Evolutionary conservation across 495 filamentous ascomycete species (phyloP), one percentile per base, ranked within the genome.

Genomic region (Rostrohypoxylon terebratum): DNA sequence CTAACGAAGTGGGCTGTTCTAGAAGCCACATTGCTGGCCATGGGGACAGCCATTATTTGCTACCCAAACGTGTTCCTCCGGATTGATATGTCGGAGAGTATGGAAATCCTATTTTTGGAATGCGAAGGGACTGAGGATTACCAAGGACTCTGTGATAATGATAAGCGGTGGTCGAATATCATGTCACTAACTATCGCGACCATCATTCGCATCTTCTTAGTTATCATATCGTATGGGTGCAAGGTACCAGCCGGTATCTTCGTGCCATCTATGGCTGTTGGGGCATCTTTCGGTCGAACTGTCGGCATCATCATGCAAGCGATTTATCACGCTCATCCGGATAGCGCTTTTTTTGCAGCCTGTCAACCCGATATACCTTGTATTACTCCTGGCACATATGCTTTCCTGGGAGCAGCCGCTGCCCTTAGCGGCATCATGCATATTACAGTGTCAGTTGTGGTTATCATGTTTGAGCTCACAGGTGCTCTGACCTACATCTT

Each of bases 31-130:
- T 76, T 97, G 38, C 84, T 98, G 59, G 94, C 96, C 2, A 87
- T 88, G 1, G 85, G 88, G 7, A 98, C 96, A 10, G 96, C 95
- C 3, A 84, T 98, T 59, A 84, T 98, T 6, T 98, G 96, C 81
- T 99, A 95, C 75, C 96, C 94, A 1, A 99, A 98, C 78, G 94
- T 93, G 80, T 98, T 99, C 74, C 79, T 99, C 57, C 87, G 92
- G 70, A 98, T 99, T 75, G 97, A 99, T 80, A 98, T 99, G 96
- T 98, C 96, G 0, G 94, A 97, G 81, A 97, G 93, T 83, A 98
- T 99, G 96, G 94, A 98, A 79, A 97, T 97, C 68, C 83, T 99
- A 1, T 99, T 99, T 79, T 86, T 90, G 11, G 96, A 99, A 81
- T 99, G 96, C 75, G 94, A 97, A 79, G 95, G 94, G 21, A 90